Evolutionary conservation across 2,329 filamentous ascomycete species (phyloP).

Genomic region (Hirsutella rhossiliensis): DNA sequence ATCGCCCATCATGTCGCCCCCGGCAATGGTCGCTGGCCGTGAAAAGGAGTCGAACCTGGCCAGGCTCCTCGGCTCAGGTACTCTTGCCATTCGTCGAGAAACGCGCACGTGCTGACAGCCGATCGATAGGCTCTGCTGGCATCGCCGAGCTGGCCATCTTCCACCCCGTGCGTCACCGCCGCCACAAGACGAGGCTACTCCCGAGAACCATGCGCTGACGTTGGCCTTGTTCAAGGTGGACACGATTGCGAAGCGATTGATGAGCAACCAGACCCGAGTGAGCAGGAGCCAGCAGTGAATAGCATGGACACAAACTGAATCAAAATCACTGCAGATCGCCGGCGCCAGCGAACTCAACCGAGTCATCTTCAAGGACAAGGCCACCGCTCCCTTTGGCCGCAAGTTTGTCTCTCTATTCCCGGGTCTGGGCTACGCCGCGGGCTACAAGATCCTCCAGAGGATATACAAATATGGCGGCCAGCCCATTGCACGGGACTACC

Average conservation of each 20-base stretch:
- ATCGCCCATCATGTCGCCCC: constrained; percentile 44
- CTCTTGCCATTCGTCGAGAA: background rate
- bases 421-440: constrained; percentile 90
- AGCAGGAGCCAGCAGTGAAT: constrained; percentile 23
- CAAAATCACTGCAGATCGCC: constrained; percentile 14
- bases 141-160: constrained; percentile 90
- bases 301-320: background rate
- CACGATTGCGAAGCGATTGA: constrained; percentile 95
- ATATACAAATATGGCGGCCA: constrained; percentile 99
- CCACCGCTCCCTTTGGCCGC: constrained; percentile 51
- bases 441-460: constrained; percentile 94
- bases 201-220: constrained; percentile 1
- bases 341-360: constrained; percentile 56
- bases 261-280: constrained; percentile 77
- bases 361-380: constrained; percentile 90
- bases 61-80: constrained; percentile 84
- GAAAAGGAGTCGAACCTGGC: constrained; percentile 84
- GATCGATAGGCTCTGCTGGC: constrained; percentile 64
- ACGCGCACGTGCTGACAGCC: constrained; percentile 9
- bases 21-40: constrained; percentile 27
- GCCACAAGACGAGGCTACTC: background rate
- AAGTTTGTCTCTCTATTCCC: constrained; percentile 97
- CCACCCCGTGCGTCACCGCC: constrained; percentile 55
- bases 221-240: constrained; percentile 56
- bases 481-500: constrained; percentile 85